Conservation (phyloP, 2,329 filamentous ascomycete genomes). For the Fonsecaea nubica region DNA sequence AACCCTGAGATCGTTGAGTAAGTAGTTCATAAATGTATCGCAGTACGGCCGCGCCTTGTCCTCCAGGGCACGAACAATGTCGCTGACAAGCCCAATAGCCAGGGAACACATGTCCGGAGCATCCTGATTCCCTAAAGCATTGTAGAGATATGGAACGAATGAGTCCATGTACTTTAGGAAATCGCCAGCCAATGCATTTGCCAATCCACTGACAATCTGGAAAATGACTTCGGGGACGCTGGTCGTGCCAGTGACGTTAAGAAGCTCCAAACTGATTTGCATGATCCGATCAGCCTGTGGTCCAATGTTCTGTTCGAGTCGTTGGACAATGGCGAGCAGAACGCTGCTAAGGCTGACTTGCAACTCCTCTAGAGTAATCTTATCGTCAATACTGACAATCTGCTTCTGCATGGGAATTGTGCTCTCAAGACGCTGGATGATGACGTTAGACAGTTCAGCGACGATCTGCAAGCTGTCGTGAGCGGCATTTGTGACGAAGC, state of each 20-base stretch:
- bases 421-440: slow-evolving; percentile 88
- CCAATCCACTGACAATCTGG: slow-evolving; percentile 87
- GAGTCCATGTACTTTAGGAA: slow-evolving; percentile 98
- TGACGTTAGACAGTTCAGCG: slow-evolving; percentile 81
- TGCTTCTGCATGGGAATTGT: slow-evolving; percentile 88
- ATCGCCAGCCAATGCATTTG: slow-evolving; percentile 87
- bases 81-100: slow-evolving; percentile 95
- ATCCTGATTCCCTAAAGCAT: slow-evolving; percentile 92
- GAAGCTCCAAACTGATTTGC: slow-evolving; percentile 81
- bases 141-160: slow-evolving; percentile 91
- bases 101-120: slow-evolving; percentile 93
- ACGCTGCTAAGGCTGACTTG: slow-evolving; percentile 94
- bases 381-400: slow-evolving; percentile 96
- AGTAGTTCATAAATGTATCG: slow-evolving; percentile 97
- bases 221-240: slow-evolving; percentile 95
- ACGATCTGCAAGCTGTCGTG: slow-evolving; percentile 82
- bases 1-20: slow-evolving; percentile 82
- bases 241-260: slow-evolving; percentile 81
- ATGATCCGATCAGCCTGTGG: slow-evolving; percentile 94
- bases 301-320: slow-evolving; percentile 87
- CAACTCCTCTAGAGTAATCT: slow-evolving; percentile 94
- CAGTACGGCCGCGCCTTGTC: slow-evolving; percentile 93
- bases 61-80: slow-evolving; percentile 90
- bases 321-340: slow-evolving; percentile 86
- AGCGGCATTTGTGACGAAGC: slow-evolving; percentile 89